These are phyloP conservation scores for Rhododendron williamsianum DNA, from an alignment of 148 eudicot species.

Conservation along the genomic window DNA sequence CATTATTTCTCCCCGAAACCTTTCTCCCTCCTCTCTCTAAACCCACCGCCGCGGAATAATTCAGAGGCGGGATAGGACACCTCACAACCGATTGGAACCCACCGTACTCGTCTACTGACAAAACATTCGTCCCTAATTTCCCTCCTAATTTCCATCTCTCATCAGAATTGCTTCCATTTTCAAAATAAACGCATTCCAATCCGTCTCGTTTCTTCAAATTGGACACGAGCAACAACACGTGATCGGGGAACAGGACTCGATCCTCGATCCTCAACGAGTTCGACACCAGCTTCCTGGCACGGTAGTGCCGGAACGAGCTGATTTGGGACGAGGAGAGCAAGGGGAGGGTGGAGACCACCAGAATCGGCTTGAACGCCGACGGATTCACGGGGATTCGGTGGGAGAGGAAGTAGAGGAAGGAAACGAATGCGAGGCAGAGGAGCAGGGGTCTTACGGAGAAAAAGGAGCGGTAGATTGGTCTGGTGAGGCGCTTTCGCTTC, in stretches of 20 bases:
- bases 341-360: constrained; percentile 36
- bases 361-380: constrained; percentile 42
- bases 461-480: background rate
- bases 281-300: background rate
- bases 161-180: too few relatives aligned
- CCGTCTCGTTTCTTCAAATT: constrained; percentile 6
- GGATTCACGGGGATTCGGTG: constrained; percentile 17
- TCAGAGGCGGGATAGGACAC: constrained; percentile 59
- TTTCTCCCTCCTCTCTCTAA: constrained; percentile 22
- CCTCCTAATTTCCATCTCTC: too few relatives aligned
- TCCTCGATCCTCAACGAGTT: constrained; percentile 26
- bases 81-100: constrained; percentile 51
- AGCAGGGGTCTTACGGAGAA: constrained; percentile 44
- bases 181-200: background rate
- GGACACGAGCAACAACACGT: constrained; percentile 48
- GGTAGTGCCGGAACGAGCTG: constrained; percentile 27
- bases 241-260: constrained; percentile 68
- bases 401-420: constrained; percentile 29
- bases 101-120: constrained; percentile 58
- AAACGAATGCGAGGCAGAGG: constrained; percentile 29
- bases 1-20: constrained; percentile 11
- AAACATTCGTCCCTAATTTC: constrained; percentile 9
- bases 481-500: constrained; percentile 32
- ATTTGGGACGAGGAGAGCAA: constrained; percentile 29
- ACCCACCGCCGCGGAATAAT: constrained; percentile 41